These are phyloP conservation scores for Limonium bicolor DNA, from an alignment of 148 eudicot species.

Conservation along the genomic window DNA sequence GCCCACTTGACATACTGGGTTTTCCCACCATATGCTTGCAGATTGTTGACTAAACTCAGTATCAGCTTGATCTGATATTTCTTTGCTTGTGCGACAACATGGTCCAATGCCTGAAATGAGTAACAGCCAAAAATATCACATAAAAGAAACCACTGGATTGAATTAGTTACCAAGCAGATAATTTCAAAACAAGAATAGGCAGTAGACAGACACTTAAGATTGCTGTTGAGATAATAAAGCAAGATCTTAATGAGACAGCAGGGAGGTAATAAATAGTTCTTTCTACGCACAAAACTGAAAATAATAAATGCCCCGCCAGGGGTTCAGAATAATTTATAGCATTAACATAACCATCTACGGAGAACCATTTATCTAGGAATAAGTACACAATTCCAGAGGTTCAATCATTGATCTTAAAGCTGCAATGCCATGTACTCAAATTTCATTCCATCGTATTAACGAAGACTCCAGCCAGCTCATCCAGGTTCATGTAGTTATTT, in stretches of 20 bases:
- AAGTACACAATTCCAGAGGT: no score
- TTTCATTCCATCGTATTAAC: no score
- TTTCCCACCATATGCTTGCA: conserved; percentile 92
- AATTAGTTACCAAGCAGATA: not conserved
- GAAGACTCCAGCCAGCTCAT: no score
- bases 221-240: not conserved
- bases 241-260: not conserved
- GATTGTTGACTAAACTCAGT: conserved; percentile 69
- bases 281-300: no score
- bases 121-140: conserved; percentile 5
- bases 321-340: no score
- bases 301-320: no score
- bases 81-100: conserved; percentile 84
- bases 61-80: conserved; percentile 60
- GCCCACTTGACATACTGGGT: conserved; percentile 98
- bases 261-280: not conserved
- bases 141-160: no score
- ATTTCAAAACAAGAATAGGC: not conserved
- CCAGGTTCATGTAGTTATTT: no score
- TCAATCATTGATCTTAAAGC: no score
- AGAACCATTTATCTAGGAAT: no score
- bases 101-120: conserved; percentile 69
- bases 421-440: no score
- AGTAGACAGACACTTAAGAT: not conserved
- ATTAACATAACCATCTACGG: no score